Evolutionary conservation across 768 basidiomycete species (phyloP), one percentile per base, ranked within the genome.

Genomic region (Pulveroboletus sp.): DNA sequence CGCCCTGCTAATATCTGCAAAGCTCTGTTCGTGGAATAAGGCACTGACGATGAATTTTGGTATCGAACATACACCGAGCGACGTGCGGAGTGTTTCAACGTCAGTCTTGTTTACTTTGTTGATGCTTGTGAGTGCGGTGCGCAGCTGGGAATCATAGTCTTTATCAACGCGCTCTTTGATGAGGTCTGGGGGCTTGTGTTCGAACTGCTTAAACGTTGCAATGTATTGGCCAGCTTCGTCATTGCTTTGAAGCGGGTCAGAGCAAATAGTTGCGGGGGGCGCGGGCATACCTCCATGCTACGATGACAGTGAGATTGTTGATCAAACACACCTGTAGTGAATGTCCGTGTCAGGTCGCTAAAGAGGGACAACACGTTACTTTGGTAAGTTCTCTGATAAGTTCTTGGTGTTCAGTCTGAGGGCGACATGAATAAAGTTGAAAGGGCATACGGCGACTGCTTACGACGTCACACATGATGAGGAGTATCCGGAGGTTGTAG

Each of bases 91-190:
- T 4, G 95, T 98, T 69, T 91, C 84, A 2, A 94, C 92, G 59
- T 99, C 97, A 4, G 95, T 98, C 75, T 95, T 97, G 70, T 98
- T 98, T 53, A 99, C 91, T 57, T 90, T 92, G 62, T 81, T 87
- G 59, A 98, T 90, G 55, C 81, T 83, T 2, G 95, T 98, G 23
- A 99, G 74, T 1, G 90, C 79, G 17, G 82, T 80, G 47, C 88
- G 87, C 13, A 98, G 67, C 59, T 93, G 78, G 8, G 92, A 82
- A 53, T 77, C 71, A 61, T 97, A 92, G 59, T 91, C 87, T 56
- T 94, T 91, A 66, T 97, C 93, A 24, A 90, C 75, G 37, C 92
- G 86, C 64, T 98, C 97, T 66, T 94, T 95, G 72, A 99, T 94
- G 61, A 94, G 74, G 62, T 91, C 85, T 8, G 95, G 94, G 10